Conservation (phyloP, 176 grass and related monocot species). For the Eleusine indica region DNA sequence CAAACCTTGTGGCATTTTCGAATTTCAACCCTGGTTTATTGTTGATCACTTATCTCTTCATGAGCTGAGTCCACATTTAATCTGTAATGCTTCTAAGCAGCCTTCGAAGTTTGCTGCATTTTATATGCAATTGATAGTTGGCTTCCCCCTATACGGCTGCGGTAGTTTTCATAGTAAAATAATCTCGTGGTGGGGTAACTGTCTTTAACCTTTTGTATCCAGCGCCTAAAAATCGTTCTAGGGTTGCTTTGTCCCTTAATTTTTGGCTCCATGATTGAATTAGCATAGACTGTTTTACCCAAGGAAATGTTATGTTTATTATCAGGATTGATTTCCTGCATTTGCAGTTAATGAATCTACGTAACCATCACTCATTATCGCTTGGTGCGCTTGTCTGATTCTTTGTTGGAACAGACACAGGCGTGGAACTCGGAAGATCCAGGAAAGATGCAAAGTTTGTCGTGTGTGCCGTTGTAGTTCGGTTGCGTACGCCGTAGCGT, state of each 20-base stretch:
- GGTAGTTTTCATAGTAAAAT: not conserved
- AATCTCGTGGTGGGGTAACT: not conserved
- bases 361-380: not conserved
- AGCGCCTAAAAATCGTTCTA: not conserved
- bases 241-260: no score
- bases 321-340: no score
- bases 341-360: no score
- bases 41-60: not conserved
- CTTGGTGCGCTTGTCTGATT: not conserved
- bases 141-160: not conserved
- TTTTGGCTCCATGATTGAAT: no score
- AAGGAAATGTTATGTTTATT: no score
- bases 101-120: no score
- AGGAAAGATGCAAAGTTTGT: not conserved
- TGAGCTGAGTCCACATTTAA: not conserved
- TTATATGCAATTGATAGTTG: not conserved
- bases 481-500: slow-evolving; percentile 22
- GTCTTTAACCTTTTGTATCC: not conserved
- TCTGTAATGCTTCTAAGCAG: not conserved
- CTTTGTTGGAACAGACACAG: not conserved
- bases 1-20: not conserved
- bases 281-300: no score
- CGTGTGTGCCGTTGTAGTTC: not conserved
- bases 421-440: not conserved
- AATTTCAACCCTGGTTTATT: not conserved